Percentiles rank a stretch among this genome's conserved stretches.
phyloP scores from a whole-genome alignment of 192 early-diverging fungal species.

The Chytriomyces sp. region DNA sequence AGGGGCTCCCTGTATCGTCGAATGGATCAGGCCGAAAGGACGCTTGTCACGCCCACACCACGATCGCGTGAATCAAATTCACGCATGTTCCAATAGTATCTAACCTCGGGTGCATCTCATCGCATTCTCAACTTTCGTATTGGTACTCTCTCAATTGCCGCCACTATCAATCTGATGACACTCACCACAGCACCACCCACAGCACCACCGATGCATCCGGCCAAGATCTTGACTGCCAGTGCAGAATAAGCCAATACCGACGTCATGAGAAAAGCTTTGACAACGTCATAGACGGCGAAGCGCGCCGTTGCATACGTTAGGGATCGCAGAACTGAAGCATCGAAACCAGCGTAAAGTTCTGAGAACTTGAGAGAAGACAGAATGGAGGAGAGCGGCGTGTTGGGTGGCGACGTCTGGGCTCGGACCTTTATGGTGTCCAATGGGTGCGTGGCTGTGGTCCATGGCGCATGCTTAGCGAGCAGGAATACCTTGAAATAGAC shows the following conservation, averaged over 20 bases:
- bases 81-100: no score
- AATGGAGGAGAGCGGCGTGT: background rate
- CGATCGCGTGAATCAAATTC: no score
- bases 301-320: conserved; percentile 34
- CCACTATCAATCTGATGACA: no score
- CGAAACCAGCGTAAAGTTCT: conserved; percentile 34
- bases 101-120: no score
- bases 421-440: conserved; percentile 39
- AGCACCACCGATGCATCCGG: background rate
- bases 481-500: background rate
- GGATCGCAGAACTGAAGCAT: conserved; percentile 29
- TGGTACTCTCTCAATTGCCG: no score
- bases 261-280: background rate
- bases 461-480: conserved; percentile 16
- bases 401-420: conserved; percentile 7
- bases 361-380: background rate
- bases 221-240: background rate
- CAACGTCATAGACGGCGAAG: conserved; percentile 23
- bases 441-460: conserved; percentile 35
- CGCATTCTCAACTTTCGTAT: no score
- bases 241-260: background rate
- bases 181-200: conserved; percentile 10
- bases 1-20: conserved; percentile 4
- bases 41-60: no score
- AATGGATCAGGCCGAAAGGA: no score